Evolutionary conservation across 176 grass and related monocot species (phyloP), one percentile per base, ranked within the genome.

Genomic region (Saccharum officinarum): DNA sequence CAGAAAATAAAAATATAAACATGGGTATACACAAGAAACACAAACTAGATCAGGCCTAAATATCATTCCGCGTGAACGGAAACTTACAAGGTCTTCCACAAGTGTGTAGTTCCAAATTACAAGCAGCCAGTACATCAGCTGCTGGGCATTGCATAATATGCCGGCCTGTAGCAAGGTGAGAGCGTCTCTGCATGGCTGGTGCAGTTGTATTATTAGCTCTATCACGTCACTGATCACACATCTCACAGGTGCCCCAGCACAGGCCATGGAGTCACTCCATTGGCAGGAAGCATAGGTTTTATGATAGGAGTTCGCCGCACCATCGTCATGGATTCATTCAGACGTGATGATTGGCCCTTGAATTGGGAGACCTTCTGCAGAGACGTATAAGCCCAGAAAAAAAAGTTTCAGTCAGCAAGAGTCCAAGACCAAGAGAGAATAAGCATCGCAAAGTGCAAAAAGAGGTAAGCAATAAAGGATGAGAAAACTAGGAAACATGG

Each of bases 331-430:
- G 90, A 90, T 87, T 92, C 94, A 80, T 97, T 97, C 75, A 94
- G 80, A 72, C 83, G 92, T 10, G 91, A 74, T 18, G 87, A 80
- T 36, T 86, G 92, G n/a, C 82, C 62, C 84, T 96, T 99, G 71
- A 96, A 86, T 39, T 92, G 97, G 31, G 92, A 86, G 54, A 82
- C 67, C 88, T 87, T 96, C 97, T 99, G 92, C 80, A 88, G 38
- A 83, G 50, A 20, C 3, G 47, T 50, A 36, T 49, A 59, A 86
- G 76, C 22, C 42, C 47, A 59, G 25, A 26, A 88, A n/a, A n/a
- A n/a, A n/a, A 55, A 22, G 25, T 31, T 26, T 4, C 52, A 49
- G 45, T 81, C 54, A 68, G 46, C 10, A 44, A 26, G 14, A 59
- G 55, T 59, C 54, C 9, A 47, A 55, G 55, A 8, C 28, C 10